Base-by-base conservation (phyloP, 305 asterid species). In the Stenogyne calaminthoides region DNA sequence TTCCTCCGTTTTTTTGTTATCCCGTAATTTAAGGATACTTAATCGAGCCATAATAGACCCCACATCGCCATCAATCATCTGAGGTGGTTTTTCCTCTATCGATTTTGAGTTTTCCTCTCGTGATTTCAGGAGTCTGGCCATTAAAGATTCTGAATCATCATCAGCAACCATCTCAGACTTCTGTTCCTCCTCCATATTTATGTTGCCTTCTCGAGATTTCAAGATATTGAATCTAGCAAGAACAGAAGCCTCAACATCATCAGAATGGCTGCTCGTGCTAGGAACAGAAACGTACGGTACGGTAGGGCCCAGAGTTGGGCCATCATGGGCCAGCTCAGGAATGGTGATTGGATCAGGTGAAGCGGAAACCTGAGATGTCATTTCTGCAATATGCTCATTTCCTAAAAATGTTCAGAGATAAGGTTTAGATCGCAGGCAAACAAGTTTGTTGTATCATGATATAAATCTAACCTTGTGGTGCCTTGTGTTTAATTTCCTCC, bases 391-490 rank as follows among this genome's bases (percentile, higher is more conserved):
- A 27, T 69, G 65, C 49, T 69, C 70, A 46, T 78, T 67, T 77
- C 68, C 90, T 83, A 77, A 52, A 9, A 76, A 69, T 29, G 59
- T 77, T 19, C 1, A 78, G 79, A 77, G 59, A 36, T 76, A 36
- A 20, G 47, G 73, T 73, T 69, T 32, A 74, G 61, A 71, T 32
- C 67, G 71, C 32, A 36, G 10, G 55, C 12, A 27, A 55, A 74
- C 10, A 60, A 32, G 68, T 22, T 76, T 18, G 27, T 56, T 47
- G 20, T 15, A 58, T 25, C 67, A 55, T 4, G 19, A 20, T 57
- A 52, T 32, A 67, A 58, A 69, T 56, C 83, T 75, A 71, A 90
- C 97, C 93, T 87, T 80, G 81, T 78, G 70, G 71, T 81, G 75
- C 69, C 72, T 75, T 77, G 71, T 76, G 42, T 72, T 85, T 83